These are phyloP conservation scores for Xylariales sp. DNA, from an alignment of 2,329 filamentous ascomycete genomes.

Conservation along the genomic window DNA sequence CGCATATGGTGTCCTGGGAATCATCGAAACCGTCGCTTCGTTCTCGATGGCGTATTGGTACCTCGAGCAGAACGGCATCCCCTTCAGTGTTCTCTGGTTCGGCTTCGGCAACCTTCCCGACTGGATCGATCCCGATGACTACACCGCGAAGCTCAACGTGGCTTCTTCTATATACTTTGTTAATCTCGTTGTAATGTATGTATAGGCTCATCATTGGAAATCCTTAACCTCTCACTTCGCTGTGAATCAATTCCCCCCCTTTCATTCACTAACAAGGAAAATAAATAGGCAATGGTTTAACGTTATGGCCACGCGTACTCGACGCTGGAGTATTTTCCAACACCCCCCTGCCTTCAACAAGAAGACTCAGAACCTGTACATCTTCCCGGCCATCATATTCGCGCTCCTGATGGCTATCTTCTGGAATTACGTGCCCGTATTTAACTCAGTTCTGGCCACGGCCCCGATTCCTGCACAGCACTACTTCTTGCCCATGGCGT, in stretches of 20 bases:
- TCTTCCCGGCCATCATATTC: conserved; percentile 69
- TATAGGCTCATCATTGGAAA: too few relatives aligned
- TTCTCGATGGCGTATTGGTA: conserved; percentile 68
- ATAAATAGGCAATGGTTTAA: conserved; percentile 65
- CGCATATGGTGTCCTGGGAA: conserved; percentile 66
- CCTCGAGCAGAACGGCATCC: conserved; percentile 56
- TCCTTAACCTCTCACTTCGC: too few relatives aligned
- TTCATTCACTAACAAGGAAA: neutral
- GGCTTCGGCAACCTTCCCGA: conserved; percentile 53
- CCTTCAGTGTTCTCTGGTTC: conserved; percentile 64
- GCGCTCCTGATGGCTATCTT: conserved; percentile 66
- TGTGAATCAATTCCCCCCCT: too few relatives aligned
- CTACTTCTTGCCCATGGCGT: conserved; percentile 72
- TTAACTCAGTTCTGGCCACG: conserved; percentile 59
- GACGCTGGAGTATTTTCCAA: conserved; percentile 64
- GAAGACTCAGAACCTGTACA: conserved; percentile 59
- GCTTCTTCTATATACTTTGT: conserved; percentile 76
- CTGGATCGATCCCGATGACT: conserved; percentile 48
- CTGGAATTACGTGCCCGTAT: conserved; percentile 62
- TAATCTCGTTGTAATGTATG: conserved; percentile 72
- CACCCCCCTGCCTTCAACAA: conserved; percentile 66
- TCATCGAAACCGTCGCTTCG: conserved; percentile 55
- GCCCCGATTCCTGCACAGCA: conserved; percentile 63
- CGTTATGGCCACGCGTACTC: conserved; percentile 63
- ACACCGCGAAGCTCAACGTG: conserved; percentile 52